Evolutionary conservation across 2,329 filamentous ascomycete genomes (phyloP).

Genomic region (Aspergillus terreus): DNA sequence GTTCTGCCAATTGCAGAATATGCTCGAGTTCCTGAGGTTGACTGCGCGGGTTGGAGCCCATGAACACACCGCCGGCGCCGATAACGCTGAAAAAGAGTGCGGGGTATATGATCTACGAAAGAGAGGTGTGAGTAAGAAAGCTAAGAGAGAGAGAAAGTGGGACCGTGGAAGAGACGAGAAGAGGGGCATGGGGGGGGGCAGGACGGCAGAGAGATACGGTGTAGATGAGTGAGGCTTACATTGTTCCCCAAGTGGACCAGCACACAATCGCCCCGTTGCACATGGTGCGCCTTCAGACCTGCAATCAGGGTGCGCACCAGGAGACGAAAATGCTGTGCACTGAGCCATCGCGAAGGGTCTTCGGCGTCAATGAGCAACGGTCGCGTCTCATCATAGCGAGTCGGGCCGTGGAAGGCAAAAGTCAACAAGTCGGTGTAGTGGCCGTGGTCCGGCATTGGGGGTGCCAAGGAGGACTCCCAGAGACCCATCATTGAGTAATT

Average conservation of each 20-base stretch:
- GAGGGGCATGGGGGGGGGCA: slow-evolving; percentile 1
- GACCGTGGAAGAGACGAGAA: neutral
- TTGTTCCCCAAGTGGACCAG: slow-evolving; percentile 41
- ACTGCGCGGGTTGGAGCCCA: slow-evolving; percentile 50
- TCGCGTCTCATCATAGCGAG: slow-evolving; percentile 32
- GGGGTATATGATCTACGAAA: slow-evolving; percentile 35
- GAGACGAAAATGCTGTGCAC: slow-evolving; percentile 29
- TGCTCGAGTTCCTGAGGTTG: slow-evolving; percentile 47
- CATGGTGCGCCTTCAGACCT: slow-evolving; percentile 36
- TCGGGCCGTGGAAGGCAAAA: slow-evolving; percentile 37
- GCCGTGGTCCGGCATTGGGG: slow-evolving; percentile 12
- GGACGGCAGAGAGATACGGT: neutral
- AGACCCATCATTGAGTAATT: slow-evolving; percentile 19
- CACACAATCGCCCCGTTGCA: slow-evolving; percentile 42
- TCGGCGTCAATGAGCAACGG: slow-evolving; percentile 43
- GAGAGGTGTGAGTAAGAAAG: slow-evolving; percentile 13
- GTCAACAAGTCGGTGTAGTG: slow-evolving; percentile 38
- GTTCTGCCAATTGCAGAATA: slow-evolving; percentile 41
- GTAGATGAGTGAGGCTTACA: slow-evolving; percentile 23
- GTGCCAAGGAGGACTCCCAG: slow-evolving; percentile 20
- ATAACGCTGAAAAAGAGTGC: slow-evolving; percentile 39
- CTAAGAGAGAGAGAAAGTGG: neutral
- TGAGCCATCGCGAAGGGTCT: slow-evolving; percentile 35
- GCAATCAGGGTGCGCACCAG: slow-evolving; percentile 38
- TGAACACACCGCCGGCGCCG: slow-evolving; percentile 47